Evolutionary conservation across 768 basidiomycete species (phyloP), one percentile per base, ranked within the genome.

Genomic region (Termitomyces sp.): DNA sequence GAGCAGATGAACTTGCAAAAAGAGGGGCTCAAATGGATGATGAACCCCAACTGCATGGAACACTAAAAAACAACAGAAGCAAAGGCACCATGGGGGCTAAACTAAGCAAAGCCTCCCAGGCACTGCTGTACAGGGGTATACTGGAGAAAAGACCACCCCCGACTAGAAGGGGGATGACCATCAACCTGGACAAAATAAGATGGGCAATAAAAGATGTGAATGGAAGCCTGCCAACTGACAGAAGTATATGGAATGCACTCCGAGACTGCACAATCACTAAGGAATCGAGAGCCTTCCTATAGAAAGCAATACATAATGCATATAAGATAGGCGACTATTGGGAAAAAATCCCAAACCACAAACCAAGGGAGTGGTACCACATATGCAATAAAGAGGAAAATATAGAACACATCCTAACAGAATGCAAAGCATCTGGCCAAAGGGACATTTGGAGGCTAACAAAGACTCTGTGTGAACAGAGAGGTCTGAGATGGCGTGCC

Each of bases 151-250:
- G 9, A n/a, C n/a, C 41, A 4, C 0, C 7, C 3, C 41, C 41
- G 1, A 9, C 3, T 1, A 19, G 41, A 1, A 19, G 19, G 10
- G 12, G n/a, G 0, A 42, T 8, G 3, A 10, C 3, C 0, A 5
- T 42, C 9, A 42, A 42, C n/a, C n/a, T 42, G 1, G 41, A 42
- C 41, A 42, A 19, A 19, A 15, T 6, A 17, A 42, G 19, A 6
- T 19, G n/a, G 40, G 40, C n/a, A 1, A 7, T 19, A 19, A 41
- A 41, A n/a, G n/a, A 41, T 1, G 5, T 17, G 10, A 41, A 41
- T 4, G 17, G n/a, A 1, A 6, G 8, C 17, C 6, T n/a, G 6
- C 40, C 40, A 1, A 19, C 17, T 1, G 40, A 41, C 17, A 19
- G 6, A 5, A 17, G 17, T 2, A 40, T 40, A 6, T 40, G 38